Percentiles rank a stretch among this genome's conserved stretches.
These are phyloP conservation scores for Pseudoneurospora amorphoporcata DNA, from an alignment of 495 filamentous ascomycete genomes.

Conservation along the genomic window DNA sequence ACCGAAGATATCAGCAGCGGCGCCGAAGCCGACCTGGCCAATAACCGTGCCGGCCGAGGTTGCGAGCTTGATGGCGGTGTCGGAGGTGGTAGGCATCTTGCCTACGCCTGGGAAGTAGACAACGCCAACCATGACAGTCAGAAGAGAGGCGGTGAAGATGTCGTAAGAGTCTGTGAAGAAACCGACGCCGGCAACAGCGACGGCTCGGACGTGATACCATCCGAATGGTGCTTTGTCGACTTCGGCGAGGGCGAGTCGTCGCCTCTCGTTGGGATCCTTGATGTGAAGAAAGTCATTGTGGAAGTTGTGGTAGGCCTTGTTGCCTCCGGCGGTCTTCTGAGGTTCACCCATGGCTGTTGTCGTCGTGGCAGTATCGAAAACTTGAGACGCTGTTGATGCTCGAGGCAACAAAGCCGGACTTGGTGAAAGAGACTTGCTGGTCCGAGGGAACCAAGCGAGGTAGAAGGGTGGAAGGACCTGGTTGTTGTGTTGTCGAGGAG, in stretches of 20 bases:
- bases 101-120: slow-evolving; percentile 52
- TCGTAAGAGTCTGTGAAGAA: slow-evolving; percentile 76
- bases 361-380: not conserved
- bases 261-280: slow-evolving; percentile 58
- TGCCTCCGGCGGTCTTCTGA: slow-evolving; percentile 49
- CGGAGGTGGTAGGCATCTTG: slow-evolving; percentile 49
- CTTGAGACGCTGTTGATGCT: not conserved
- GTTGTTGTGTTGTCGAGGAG: not conserved
- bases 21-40: slow-evolving; percentile 75
- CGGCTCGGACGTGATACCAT: slow-evolving; percentile 63
- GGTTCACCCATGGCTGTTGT: slow-evolving; percentile 6
- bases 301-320: slow-evolving; percentile 61
- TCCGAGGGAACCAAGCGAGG: not conserved
- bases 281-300: slow-evolving; percentile 53
- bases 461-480: not conserved
- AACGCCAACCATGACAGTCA: slow-evolving; percentile 61
- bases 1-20: slow-evolving; percentile 66
- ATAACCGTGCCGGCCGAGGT: slow-evolving; percentile 82
- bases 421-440: not conserved
- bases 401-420: not conserved
- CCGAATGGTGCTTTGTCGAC: slow-evolving; percentile 70
- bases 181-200: slow-evolving; percentile 62
- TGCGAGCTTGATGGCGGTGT: slow-evolving; percentile 80
- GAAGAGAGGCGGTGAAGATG: slow-evolving; percentile 62
- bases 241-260: slow-evolving; percentile 59